phyloP scores from a whole-genome alignment of 306 rosid genomes.

The Inga laurina region DNA sequence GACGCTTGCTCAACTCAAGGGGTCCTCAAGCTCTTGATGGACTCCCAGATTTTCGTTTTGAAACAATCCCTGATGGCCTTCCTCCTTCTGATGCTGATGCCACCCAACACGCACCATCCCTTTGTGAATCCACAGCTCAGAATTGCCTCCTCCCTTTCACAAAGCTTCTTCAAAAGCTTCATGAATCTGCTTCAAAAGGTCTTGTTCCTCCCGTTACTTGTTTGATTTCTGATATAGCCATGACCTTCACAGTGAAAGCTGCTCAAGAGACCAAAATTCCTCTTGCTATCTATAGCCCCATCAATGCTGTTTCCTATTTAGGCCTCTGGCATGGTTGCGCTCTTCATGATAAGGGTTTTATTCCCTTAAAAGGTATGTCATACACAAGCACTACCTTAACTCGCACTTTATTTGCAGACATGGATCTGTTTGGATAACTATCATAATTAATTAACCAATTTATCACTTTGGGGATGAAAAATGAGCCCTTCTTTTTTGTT shows the following conservation, averaged over 20 bases:
- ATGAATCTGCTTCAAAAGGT: not conserved
- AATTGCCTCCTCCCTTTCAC: not conserved
- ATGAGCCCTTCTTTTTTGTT: too few relatives aligned
- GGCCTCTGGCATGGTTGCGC: not conserved
- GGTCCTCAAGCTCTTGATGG: constrained; percentile 1
- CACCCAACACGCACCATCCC: not conserved
- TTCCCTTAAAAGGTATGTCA: not conserved
- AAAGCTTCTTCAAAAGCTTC: not conserved
- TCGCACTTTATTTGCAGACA: too few relatives aligned
- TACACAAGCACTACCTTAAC: not conserved
- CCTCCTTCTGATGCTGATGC: not conserved
- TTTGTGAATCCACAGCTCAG: not conserved
- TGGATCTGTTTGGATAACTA: too few relatives aligned
- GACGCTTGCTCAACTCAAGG: not conserved
- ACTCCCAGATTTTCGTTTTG: not conserved
- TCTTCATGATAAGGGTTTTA: not conserved
- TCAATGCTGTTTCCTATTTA: not conserved
- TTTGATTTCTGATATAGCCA: not conserved
- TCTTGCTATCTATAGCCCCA: not conserved
- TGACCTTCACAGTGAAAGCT: not conserved
- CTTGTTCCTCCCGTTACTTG: not conserved
- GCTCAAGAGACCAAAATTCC: not conserved
- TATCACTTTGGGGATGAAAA: too few relatives aligned
- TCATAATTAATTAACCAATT: too few relatives aligned
- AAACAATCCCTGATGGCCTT: not conserved